These are phyloP conservation scores for Trypanosoma lewisi DNA, from an alignment of 208 protist species.

Conservation along the genomic window DNA sequence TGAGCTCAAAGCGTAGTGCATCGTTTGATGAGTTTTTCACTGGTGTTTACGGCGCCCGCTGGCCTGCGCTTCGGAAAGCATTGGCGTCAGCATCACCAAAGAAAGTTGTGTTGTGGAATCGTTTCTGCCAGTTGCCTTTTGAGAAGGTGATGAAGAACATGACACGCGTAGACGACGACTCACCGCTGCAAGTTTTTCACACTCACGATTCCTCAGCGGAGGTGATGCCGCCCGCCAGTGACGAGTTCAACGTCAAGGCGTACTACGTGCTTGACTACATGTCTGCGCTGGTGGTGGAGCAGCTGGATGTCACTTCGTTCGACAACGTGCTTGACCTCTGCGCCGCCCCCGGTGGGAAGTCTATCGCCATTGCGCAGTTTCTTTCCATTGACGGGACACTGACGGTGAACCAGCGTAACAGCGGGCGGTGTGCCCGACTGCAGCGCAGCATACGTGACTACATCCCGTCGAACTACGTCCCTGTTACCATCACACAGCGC, in stretches of 20 bases:
- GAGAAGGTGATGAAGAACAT: constrained; percentile 49
- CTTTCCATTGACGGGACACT: constrained; percentile 64
- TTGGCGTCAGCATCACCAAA: constrained; percentile 31
- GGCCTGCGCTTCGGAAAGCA: constrained; percentile 52
- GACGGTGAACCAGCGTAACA: constrained; percentile 62
- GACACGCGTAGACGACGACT: constrained; percentile 44
- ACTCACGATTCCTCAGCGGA: constrained; percentile 4
- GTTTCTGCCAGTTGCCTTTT: constrained; percentile 75
- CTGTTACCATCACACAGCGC: constrained; percentile 58
- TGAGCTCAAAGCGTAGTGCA: constrained; percentile 4
- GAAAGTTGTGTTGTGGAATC: constrained; percentile 81
- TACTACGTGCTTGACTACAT: constrained; percentile 86
- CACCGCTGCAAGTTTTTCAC: constrained; percentile 47
- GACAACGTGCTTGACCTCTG: constrained; percentile 86
- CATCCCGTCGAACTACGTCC: constrained; percentile 64
- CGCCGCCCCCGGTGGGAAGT: constrained; percentile 75
- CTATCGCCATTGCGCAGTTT: constrained; percentile 75
- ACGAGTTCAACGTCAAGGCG: constrained; percentile 63
- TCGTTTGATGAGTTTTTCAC: constrained; percentile 74
- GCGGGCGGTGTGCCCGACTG: constrained; percentile 67
- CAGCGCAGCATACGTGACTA: constrained; percentile 66
- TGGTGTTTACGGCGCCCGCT: constrained; percentile 68
- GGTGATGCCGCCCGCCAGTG: constrained; percentile 1
- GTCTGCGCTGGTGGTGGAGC: constrained; percentile 67
- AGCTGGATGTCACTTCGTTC: constrained; percentile 64